Base-by-base conservation (phyloP, 805 yeast genomes). In the Metschnikowia shivogae region DNA sequence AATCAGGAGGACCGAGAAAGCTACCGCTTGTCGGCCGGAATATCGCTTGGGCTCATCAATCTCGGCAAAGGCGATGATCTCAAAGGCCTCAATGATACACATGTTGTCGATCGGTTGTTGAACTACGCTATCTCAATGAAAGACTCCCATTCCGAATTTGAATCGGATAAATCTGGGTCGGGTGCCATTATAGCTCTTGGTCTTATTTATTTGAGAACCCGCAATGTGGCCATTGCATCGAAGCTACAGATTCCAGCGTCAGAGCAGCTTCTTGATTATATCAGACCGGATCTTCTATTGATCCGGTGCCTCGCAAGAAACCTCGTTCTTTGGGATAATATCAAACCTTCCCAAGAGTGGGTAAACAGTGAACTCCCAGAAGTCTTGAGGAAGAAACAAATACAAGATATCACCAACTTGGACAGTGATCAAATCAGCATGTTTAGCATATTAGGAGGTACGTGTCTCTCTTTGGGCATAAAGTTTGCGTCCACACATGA, bases 1-100 rank as follows among this genome's bases (percentile, higher is more conserved):
- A 73, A 72, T 42, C 74, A 68, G 27, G 65, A 74, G 37, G 80
- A 81, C 2, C 81, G 80, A 62, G 97, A 90, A 62, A 86, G 90
- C 1, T 92, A 90, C 56, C 68, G 95, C 44, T 67, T 88, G 10
- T 86, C 95, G 1, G 95, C 95, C 1, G 99, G 99, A 0, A 77
- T 92, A 34, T 80, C 96, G 0, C 64, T 90, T 13, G 99, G 99
- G 0, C 77, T 82, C 45, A 81, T 89, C 12, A 89, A 90, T 56
- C 62, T 89, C 27, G 96, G 95, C 0, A 77, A 79, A 45, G 95
- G 93, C 1, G 76, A 76, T 42, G 78, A 76, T 47, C 62, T 84
- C 39, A 67, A 75, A 39, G 82, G 82, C 0, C 62, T 80, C 36
- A 76, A 76, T 48, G 93, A 84, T 57, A 73, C 84, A 0, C 81